A percentile compares a stretch with the other conserved stretches of the same genome.
Evolutionary conservation across 2,329 filamentous ascomycete genomes (phyloP).

Genomic region (Kalmusia sp.): DNA sequence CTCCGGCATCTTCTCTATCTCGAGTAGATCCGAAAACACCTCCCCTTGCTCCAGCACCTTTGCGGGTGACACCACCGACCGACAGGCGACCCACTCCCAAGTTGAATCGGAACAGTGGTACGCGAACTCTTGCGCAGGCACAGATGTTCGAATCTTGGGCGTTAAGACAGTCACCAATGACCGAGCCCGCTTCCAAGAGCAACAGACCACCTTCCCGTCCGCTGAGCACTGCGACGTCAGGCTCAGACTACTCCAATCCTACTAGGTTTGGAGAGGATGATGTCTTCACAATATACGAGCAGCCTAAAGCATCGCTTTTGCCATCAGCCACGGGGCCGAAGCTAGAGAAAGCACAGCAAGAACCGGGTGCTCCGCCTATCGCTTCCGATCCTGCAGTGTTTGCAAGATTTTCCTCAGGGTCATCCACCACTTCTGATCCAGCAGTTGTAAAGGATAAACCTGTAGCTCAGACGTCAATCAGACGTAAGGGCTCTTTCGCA

Average conservation of each 20-base stretch:
- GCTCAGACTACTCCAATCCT: slow-evolving; percentile 23
- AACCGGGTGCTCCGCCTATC: not conserved
- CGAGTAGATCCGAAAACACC: not conserved
- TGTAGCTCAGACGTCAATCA: not conserved
- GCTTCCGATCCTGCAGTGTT: slow-evolving; percentile 7
- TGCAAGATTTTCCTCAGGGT: slow-evolving; percentile 2
- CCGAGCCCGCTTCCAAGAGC: not conserved
- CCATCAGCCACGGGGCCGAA: not conserved
- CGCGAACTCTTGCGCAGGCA: slow-evolving; percentile 35
- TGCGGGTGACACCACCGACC: slow-evolving; percentile 1
- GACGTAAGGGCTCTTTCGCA: not conserved
- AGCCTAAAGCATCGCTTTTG: slow-evolving; percentile 1
- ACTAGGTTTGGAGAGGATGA: slow-evolving; percentile 6
- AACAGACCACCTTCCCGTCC: slow-evolving; percentile 16
- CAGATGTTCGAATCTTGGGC: slow-evolving; percentile 39
- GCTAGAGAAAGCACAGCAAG: not conserved
- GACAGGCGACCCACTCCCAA: slow-evolving; percentile 30
- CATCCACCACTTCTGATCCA: slow-evolving; percentile 2
- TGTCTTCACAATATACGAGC: slow-evolving; percentile 8
- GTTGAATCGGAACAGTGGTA: slow-evolving; percentile 33
- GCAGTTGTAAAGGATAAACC: not conserved
- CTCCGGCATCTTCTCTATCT: slow-evolving; percentile 1
- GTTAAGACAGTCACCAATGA: slow-evolving; percentile 20
- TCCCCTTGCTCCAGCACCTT: not conserved
- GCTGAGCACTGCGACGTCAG: slow-evolving; percentile 16